These are phyloP conservation scores for Candida glucosophila DNA, from an alignment of 1,139 yeast species.

Conservation along the genomic window DNA sequence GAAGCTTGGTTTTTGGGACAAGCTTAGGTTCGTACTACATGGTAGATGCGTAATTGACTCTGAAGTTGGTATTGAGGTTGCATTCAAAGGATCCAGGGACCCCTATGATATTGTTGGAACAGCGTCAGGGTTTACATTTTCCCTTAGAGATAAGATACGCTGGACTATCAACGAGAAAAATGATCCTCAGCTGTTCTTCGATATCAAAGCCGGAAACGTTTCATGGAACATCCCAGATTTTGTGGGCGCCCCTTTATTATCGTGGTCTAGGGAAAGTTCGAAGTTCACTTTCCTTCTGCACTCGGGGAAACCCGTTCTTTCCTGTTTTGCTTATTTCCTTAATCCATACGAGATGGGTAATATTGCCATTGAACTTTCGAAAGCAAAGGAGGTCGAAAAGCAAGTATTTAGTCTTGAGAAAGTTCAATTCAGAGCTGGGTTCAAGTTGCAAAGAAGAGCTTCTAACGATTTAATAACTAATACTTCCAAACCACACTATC, in stretches of 20 bases:
- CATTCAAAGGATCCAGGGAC: conserved; percentile 40
- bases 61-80: conserved; percentile 43
- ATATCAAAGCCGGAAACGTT: conserved; percentile 28
- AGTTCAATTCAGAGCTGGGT: conserved; percentile 48
- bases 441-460: conserved; percentile 44
- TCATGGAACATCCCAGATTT: conserved; percentile 53
- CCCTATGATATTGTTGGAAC: conserved; percentile 34
- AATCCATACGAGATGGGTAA: conserved; percentile 12
- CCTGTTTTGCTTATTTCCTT: conserved; percentile 47
- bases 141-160: conserved; percentile 28
- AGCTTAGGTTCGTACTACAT: conserved; percentile 40
- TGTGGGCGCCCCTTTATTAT: conserved; percentile 45
- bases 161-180: conserved; percentile 36
- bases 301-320: conserved; percentile 32
- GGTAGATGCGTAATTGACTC: conserved; percentile 30
- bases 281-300: conserved; percentile 37
- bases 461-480: conserved; percentile 33
- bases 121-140: conserved; percentile 33
- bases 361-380: conserved; percentile 2
- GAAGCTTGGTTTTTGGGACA: conserved; percentile 55
- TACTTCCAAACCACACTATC: conserved; percentile 62
- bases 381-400: conserved; percentile 33
- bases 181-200: conserved; percentile 29
- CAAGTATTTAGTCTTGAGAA: conserved; percentile 51
- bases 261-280: conserved; percentile 50